Evolutionary conservation across 805 yeast genomes (phyloP).

Genomic region (Debaryomyces castellii): DNA sequence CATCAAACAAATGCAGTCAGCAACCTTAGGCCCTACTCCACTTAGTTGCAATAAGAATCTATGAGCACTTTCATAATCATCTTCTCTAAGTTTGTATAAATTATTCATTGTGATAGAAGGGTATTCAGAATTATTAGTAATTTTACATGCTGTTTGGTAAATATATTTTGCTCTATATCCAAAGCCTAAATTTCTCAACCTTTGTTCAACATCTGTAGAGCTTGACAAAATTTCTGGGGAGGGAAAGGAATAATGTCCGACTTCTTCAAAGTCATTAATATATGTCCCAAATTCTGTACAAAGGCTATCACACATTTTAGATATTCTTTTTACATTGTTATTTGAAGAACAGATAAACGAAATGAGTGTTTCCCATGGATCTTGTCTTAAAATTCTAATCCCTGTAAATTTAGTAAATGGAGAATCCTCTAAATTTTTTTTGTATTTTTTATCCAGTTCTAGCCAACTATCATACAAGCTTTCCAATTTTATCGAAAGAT

Average conservation of each 20-base stretch:
- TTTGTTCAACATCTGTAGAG: constrained; percentile 34
- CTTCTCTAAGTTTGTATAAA: constrained; percentile 44
- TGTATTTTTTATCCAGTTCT: constrained; percentile 49
- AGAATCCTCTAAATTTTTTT: constrained; percentile 25
- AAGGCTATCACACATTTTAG: constrained; percentile 84
- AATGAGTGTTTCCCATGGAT: constrained; percentile 93
- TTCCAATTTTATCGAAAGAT: constrained; percentile 54
- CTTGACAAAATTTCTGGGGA: constrained; percentile 49
- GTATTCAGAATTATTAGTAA: constrained; percentile 42
- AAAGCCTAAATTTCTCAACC: constrained; percentile 58
- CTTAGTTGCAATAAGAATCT: constrained; percentile 59
- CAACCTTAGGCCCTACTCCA: constrained; percentile 98
- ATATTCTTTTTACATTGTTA: constrained; percentile 89
- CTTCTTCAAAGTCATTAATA: constrained; percentile 53
- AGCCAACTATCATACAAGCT: constrained; percentile 65
- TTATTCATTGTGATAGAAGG: constrained; percentile 33
- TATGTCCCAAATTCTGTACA: constrained; percentile 67
- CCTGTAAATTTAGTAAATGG: constrained; percentile 54
- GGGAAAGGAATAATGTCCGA: constrained; percentile 73
- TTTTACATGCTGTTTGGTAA: constrained; percentile 65
- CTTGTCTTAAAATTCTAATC: constrained; percentile 83
- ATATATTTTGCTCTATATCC: constrained; percentile 94
- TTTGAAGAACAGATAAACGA: constrained; percentile 95
- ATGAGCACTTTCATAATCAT: constrained; percentile 53
- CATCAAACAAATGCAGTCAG: constrained; percentile 95